phyloP scores from a whole-genome alignment of 2,329 filamentous ascomycete genomes.

The Colletotrichum orbiculare region DNA sequence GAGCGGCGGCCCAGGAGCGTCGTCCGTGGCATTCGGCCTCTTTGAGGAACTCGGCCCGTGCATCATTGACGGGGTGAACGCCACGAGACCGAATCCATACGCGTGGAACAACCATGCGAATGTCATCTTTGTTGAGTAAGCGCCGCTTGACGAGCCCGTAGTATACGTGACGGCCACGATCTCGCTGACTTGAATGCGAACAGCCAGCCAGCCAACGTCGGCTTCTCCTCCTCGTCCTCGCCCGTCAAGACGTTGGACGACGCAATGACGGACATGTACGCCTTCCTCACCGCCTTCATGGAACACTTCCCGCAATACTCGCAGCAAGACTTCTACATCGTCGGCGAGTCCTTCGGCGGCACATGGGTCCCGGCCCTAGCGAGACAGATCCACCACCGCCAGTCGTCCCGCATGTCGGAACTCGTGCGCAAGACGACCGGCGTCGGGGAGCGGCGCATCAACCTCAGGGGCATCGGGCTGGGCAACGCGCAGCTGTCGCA shows the following conservation, averaged over 20 bases:
- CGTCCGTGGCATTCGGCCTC: neutral
- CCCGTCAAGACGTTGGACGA: conserved; percentile 10
- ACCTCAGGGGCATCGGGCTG: conserved; percentile 13
- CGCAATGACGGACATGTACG: conserved; percentile 9
- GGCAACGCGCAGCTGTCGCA: conserved; percentile 16
- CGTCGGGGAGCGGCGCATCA: neutral
- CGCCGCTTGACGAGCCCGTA: neutral
- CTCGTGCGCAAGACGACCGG: neutral
- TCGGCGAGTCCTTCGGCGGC: conserved; percentile 11
- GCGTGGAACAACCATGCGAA: conserved; percentile 20
- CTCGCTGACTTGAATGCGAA: neutral
- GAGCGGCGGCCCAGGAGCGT: neutral
- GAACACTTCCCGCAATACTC: neutral
- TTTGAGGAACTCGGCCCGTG: conserved; percentile 7
- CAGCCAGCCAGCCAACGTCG: conserved; percentile 2
- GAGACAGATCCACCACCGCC: conserved; percentile 4
- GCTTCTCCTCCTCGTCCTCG: neutral
- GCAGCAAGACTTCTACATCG: conserved; percentile 13
- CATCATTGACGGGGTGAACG: neutral
- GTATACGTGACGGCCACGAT: neutral
- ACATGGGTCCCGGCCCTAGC: conserved; percentile 7
- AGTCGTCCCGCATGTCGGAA: conserved; percentile 2
- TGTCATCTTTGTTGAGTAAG: conserved; percentile 17
- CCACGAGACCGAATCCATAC: neutral
- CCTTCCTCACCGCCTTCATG: conserved; percentile 12